These are phyloP conservation scores for Arthrobotrys pseudoclavata DNA, from an alignment of 2,329 filamentous ascomycete genomes.

Conservation along the genomic window DNA sequence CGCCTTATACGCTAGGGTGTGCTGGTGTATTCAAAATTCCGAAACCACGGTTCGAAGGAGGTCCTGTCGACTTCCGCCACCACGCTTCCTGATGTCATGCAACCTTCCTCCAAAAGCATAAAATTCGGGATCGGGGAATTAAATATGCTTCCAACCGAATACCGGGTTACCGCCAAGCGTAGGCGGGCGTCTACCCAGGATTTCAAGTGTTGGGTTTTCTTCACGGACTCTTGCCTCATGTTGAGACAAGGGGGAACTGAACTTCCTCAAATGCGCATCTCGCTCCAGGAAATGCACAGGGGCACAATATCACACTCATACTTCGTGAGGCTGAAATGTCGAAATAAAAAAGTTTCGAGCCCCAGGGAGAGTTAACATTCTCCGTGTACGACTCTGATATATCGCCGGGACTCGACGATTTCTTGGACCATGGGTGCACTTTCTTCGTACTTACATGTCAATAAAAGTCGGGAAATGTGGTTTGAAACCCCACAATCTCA, in stretches of 20 bases:
- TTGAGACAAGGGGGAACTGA: slow-evolving; percentile 29
- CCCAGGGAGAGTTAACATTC: neutral
- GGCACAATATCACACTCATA: neutral
- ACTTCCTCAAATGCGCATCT: slow-evolving; percentile 18
- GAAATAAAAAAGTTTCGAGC: neutral
- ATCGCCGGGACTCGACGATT: neutral
- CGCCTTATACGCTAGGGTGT: slow-evolving; percentile 17
- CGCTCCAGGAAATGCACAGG: slow-evolving; percentile 19
- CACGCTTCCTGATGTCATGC: slow-evolving; percentile 8
- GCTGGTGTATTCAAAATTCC: slow-evolving; percentile 1
- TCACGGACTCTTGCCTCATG: slow-evolving; percentile 17
- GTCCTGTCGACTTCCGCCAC: slow-evolving; percentile 16
- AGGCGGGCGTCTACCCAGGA: slow-evolving; percentile 26
- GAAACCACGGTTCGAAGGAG: slow-evolving; percentile 33
- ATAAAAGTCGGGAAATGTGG: neutral
- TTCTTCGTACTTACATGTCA: neutral
- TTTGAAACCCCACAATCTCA: neutral
- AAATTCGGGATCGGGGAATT: slow-evolving; percentile 15
- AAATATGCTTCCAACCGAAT: slow-evolving; percentile 12
- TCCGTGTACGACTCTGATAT: slow-evolving; percentile 4
- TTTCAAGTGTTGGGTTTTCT: slow-evolving; percentile 15
- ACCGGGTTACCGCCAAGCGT: slow-evolving; percentile 1
- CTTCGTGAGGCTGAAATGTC: slow-evolving; percentile 6
- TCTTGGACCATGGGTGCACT: neutral
- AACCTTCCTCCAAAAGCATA: slow-evolving; percentile 7